These are phyloP conservation scores for Rhizopogon vesiculosus DNA, from an alignment of 768 basidiomycete genomes.

Conservation along the genomic window DNA sequence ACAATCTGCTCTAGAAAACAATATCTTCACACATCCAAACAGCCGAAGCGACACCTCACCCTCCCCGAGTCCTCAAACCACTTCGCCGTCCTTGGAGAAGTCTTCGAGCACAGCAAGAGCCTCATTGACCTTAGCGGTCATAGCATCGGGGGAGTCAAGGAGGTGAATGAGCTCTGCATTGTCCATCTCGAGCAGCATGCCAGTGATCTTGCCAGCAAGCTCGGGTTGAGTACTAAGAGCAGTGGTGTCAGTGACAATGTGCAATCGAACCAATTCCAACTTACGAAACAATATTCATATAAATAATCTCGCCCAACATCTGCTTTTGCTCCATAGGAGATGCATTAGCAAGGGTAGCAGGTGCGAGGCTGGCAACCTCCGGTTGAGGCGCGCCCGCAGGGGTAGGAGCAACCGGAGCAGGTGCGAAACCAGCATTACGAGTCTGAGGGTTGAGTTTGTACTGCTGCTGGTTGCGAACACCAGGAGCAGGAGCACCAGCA, in stretches of 20 bases:
- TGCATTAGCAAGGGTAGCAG: constrained; percentile 56
- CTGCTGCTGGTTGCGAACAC: constrained; percentile 27
- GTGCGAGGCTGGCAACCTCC: constrained; percentile 53
- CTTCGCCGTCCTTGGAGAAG: constrained; percentile 49
- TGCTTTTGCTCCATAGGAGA: constrained; percentile 92
- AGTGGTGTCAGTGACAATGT: constrained; percentile 9
- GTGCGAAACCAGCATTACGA: constrained; percentile 24
- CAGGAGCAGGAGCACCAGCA: constrained; percentile 42
- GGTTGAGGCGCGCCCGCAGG: constrained; percentile 39
- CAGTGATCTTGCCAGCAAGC: constrained; percentile 96
- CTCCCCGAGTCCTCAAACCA: background rate
- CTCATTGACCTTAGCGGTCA: constrained; percentile 89
- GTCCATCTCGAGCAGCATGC: constrained; percentile 99
- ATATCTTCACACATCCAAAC: constrained; percentile 9
- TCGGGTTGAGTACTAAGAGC: constrained; percentile 72
- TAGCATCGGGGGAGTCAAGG: constrained; percentile 74
- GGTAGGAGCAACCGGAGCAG: constrained; percentile 25
- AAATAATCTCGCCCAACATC: constrained; percentile 95
- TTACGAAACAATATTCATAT: constrained; percentile 83
- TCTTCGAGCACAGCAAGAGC: constrained; percentile 87
- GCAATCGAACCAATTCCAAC: constrained; percentile 21
- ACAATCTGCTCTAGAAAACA: constrained; percentile 32
- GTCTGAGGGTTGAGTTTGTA: constrained; percentile 32
- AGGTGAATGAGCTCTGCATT: constrained; percentile 89
- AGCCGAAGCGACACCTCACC: background rate